Conservation (phyloP, 2,329 filamentous ascomycete genomes). For the Ophidiomyces ophidiicola region DNA sequence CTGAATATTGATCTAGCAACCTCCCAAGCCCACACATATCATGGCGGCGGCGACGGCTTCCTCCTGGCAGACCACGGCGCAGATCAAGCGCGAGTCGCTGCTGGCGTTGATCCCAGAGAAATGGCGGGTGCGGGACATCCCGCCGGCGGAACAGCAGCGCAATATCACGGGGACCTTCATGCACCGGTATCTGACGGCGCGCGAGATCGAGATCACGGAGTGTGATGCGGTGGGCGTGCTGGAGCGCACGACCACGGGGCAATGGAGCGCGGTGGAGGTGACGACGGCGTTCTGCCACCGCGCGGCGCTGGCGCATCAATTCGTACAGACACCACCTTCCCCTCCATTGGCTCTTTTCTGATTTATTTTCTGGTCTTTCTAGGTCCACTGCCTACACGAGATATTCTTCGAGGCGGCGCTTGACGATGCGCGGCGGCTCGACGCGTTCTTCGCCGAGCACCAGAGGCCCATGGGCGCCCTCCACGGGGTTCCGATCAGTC, state of each 20-base stretch:
- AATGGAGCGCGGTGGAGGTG: slow-evolving; percentile 11
- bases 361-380: background rate
- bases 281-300: slow-evolving; percentile 10
- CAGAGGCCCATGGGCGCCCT: slow-evolving; percentile 24
- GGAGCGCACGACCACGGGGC: slow-evolving; percentile 5
- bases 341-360: background rate
- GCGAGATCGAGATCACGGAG: slow-evolving; percentile 9
- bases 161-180: slow-evolving; percentile 11
- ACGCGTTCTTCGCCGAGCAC: slow-evolving; percentile 30
- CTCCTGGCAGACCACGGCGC: slow-evolving; percentile 5
- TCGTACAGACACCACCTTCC: slow-evolving; percentile 3
- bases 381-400: slow-evolving; percentile 15
- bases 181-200: slow-evolving; percentile 8
- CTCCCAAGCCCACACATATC: slow-evolving; percentile 34
- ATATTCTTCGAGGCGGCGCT: slow-evolving; percentile 20
- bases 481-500: slow-evolving; percentile 21
- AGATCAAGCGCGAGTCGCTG: slow-evolving; percentile 8
- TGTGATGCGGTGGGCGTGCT: slow-evolving; percentile 8
- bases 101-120: slow-evolving; percentile 7
- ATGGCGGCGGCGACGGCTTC: slow-evolving; percentile 24
- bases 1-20: background rate
- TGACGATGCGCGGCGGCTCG: slow-evolving; percentile 18
- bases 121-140: slow-evolving; percentile 11
- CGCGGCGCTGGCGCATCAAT: slow-evolving; percentile 13
- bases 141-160: slow-evolving; percentile 4